Conservation (phyloP, 2,329 filamentous ascomycete species). For the Meredithiella fracta region DNA sequence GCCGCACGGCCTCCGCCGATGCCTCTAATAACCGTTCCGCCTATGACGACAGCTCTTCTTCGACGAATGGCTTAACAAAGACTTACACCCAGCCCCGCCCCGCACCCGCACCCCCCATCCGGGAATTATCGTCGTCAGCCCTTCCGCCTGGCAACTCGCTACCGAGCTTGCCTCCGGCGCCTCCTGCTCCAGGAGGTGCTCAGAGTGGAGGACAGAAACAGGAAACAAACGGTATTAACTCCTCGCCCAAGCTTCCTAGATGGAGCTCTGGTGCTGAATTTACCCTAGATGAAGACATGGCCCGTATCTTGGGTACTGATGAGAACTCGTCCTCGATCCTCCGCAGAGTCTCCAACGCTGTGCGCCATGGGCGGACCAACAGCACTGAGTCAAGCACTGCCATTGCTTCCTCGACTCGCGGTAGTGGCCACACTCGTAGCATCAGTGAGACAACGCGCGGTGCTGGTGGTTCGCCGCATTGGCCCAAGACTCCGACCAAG, state of each 20-base stretch:
- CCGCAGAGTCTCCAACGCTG: conserved; percentile 79
- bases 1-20: conserved; percentile 8
- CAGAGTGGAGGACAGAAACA: conserved; percentile 11
- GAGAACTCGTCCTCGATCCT: conserved; percentile 66
- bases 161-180: conserved; percentile 9
- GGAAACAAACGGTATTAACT: conserved; percentile 15
- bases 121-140: conserved; percentile 12
- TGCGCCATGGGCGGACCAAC: conserved; percentile 79
- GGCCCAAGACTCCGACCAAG: conserved; percentile 50
- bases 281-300: conserved; percentile 90
- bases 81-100: conserved; percentile 13
- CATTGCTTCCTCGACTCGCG: not conserved
- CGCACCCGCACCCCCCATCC: conserved; percentile 11
- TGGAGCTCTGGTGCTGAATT: conserved; percentile 75
- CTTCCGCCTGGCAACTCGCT: conserved; percentile 4
- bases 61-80: conserved; percentile 6
- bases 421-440: conserved; percentile 38
- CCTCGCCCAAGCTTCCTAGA: conserved; percentile 51
- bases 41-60: conserved; percentile 1
- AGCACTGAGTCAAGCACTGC: conserved; percentile 42
- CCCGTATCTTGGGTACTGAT: conserved; percentile 66
- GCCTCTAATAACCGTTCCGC: not conserved
- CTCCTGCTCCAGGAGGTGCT: conserved; percentile 13
- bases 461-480: conserved; percentile 46
- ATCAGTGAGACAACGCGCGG: conserved; percentile 49